These are phyloP conservation scores for Fusarium dimerum DNA, from an alignment of 2,329 filamentous ascomycete genomes.

Conservation along the genomic window DNA sequence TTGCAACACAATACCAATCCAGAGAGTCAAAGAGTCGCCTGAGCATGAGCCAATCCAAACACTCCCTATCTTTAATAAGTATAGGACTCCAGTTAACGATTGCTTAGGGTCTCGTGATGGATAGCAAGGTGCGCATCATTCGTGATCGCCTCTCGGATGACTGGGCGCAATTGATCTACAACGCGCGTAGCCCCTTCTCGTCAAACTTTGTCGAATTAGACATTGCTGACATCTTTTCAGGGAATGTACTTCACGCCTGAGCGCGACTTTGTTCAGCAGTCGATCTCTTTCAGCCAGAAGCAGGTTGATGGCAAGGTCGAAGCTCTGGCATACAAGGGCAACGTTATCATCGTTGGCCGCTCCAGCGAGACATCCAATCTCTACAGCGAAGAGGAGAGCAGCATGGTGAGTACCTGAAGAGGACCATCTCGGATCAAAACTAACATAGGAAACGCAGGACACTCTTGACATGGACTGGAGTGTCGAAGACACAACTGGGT, in stretches of 20 bases:
- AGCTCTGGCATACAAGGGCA: constrained; percentile 5
- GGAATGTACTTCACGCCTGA: constrained; percentile 5
- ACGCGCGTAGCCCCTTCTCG: constrained; percentile 1
- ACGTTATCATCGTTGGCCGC: constrained; percentile 4
- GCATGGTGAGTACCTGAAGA: constrained; percentile 5
- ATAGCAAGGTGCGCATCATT: constrained; percentile 5
- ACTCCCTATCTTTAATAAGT: constrained; percentile 4
- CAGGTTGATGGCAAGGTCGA: constrained; percentile 6
- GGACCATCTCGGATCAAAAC: constrained; percentile 2
- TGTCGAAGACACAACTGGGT: constrained; percentile 5
- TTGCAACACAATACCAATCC: constrained; percentile 1
- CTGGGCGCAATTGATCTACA: constrained; percentile 3
- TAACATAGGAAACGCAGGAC: constrained; percentile 5
- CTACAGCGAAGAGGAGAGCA: constrained; percentile 5
- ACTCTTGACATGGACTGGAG: constrained; percentile 4
- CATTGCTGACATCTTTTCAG: constrained; percentile 4
- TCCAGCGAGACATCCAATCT: constrained; percentile 5
- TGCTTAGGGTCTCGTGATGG: constrained; percentile 5
- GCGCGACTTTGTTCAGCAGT: constrained; percentile 3
- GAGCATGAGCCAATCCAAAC: constrained; percentile 2
- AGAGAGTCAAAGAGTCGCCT: constrained; percentile 1
- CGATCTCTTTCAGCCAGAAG: constrained; percentile 3
- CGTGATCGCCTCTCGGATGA: constrained; percentile 3
- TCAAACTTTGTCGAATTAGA: constrained; percentile 2
- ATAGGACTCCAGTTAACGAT: constrained; percentile 5